Evolutionary conservation across 257 asterid genomes (phyloP).

Genomic region (Fraxinus pennsylvanica): DNA sequence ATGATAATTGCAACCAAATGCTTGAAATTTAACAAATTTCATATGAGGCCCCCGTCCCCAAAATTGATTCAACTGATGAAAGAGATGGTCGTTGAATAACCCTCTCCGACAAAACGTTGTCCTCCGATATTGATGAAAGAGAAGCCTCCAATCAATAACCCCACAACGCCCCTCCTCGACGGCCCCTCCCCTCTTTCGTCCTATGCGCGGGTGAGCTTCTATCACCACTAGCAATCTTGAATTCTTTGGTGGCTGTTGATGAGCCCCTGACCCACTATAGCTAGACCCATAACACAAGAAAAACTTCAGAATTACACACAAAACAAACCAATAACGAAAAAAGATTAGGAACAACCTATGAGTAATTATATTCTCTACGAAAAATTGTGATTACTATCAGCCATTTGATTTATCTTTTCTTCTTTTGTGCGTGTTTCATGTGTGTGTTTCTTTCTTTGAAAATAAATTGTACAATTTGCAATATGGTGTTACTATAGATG

Average conservation of each 20-base stretch:
- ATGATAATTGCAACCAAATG: too few relatives aligned
- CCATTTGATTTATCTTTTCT: too few relatives aligned
- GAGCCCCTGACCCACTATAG: conserved; percentile 23
- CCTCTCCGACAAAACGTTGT: conserved; percentile 24
- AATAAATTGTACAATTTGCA: too few relatives aligned
- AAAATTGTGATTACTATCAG: too few relatives aligned
- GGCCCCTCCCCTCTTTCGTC: conserved; percentile 41
- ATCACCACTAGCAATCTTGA: conserved; percentile 33
- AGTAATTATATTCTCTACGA: too few relatives aligned
- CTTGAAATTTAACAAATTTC: too few relatives aligned
- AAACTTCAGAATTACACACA: conserved; percentile 42
- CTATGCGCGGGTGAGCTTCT: conserved; percentile 28
- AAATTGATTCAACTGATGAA: too few relatives aligned
- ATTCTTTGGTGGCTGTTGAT: conserved; percentile 31
- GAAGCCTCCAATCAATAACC: conserved; percentile 36
- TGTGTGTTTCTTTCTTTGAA: too few relatives aligned
- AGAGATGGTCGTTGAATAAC: background rate
- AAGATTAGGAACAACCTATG: too few relatives aligned
- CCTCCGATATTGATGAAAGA: conserved; percentile 44
- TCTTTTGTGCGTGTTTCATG: too few relatives aligned
- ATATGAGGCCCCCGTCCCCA: too few relatives aligned
- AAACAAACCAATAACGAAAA: background rate
- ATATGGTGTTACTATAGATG: too few relatives aligned
- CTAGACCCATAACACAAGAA: conserved; percentile 11
- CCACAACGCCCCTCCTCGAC: background rate